These are phyloP conservation scores for Pseudopyricularia cyperi DNA, from an alignment of 2,329 filamentous ascomycete species.

Conservation along the genomic window DNA sequence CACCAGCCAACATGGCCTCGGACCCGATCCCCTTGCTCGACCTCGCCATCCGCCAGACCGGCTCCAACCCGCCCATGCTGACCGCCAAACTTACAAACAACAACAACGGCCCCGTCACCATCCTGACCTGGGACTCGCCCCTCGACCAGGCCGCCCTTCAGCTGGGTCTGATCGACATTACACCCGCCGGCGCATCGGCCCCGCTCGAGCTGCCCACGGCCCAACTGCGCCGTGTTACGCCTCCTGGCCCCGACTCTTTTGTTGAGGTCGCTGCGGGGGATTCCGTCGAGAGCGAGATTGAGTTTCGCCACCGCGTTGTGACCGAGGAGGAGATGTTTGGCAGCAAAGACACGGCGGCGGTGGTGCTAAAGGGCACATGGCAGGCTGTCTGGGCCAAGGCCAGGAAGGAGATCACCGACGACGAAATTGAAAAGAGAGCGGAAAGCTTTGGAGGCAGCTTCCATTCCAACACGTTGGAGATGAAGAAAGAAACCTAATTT, in stretches of 20 bases:
- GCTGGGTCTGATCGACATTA: conserved; percentile 4
- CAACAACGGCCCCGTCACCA: conserved; percentile 5
- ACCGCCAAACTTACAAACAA: conserved; percentile 4
- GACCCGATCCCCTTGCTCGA: not conserved
- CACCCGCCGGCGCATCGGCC: not conserved
- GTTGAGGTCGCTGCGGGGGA: conserved; percentile 3
- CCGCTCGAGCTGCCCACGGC: conserved; percentile 4
- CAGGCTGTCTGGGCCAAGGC: not conserved
- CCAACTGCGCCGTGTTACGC: conserved; percentile 6
- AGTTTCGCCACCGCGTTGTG: not conserved
- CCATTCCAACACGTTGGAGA: not conserved
- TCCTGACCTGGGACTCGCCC: conserved; percentile 7
- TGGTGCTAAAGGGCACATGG: not conserved
- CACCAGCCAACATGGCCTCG: not conserved
- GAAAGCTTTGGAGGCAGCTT: not conserved
- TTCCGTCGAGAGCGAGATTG: not conserved
- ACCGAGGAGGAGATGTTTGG: not conserved
- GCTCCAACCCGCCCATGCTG: conserved; percentile 2
- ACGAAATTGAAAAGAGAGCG: not conserved
- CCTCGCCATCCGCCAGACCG: not conserved
- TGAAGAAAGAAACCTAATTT: not conserved
- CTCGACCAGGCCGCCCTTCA: conserved; percentile 5
- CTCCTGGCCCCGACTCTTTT: conserved; percentile 2
- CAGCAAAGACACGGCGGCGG: not conserved
- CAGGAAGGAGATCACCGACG: not conserved